Evolutionary conservation across 495 filamentous ascomycete species (phyloP).

Genomic region (Penicillium manginii): DNA sequence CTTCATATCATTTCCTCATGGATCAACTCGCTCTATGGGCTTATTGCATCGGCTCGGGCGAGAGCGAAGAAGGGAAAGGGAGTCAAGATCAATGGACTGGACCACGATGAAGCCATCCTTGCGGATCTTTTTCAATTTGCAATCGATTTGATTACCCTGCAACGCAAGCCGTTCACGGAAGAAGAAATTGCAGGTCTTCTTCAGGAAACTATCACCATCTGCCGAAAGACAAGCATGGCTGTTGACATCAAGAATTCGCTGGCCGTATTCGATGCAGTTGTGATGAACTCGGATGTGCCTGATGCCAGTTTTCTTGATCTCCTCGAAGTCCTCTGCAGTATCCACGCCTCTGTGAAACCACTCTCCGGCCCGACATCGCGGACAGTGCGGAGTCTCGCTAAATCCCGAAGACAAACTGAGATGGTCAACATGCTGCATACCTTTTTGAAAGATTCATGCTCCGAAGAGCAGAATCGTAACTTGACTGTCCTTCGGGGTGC

Average conservation of each 20-base stretch:
- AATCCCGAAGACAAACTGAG: conserved; percentile 75
- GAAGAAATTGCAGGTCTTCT: conserved; percentile 69
- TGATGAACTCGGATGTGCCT: conserved; percentile 78
- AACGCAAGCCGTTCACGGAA: conserved; percentile 73
- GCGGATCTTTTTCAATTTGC: conserved; percentile 72
- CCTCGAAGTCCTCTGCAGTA: conserved; percentile 79
- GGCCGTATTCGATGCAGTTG: conserved; percentile 75
- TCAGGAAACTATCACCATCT: conserved; percentile 68
- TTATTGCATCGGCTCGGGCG: conserved; percentile 38
- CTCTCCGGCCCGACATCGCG: conserved; percentile 75
- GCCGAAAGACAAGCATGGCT: conserved; percentile 71
- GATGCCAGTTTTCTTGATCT: conserved; percentile 66
- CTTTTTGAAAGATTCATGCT: conserved; percentile 56
- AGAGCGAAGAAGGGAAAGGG: conserved; percentile 58
- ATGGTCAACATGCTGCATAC: conserved; percentile 67
- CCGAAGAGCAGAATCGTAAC: conserved; percentile 52
- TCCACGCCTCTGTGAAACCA: conserved; percentile 72
- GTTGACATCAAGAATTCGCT: conserved; percentile 77
- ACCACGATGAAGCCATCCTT: conserved; percentile 67
- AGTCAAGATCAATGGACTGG: conserved; percentile 44
- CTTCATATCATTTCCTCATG: conserved; percentile 47
- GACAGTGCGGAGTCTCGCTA: conserved; percentile 74
- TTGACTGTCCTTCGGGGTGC: conserved; percentile 69
- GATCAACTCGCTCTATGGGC: conserved; percentile 45
- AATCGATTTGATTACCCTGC: conserved; percentile 82